Conservation (phyloP, 345 rosid species). For the Reutealis trisperma region DNA sequence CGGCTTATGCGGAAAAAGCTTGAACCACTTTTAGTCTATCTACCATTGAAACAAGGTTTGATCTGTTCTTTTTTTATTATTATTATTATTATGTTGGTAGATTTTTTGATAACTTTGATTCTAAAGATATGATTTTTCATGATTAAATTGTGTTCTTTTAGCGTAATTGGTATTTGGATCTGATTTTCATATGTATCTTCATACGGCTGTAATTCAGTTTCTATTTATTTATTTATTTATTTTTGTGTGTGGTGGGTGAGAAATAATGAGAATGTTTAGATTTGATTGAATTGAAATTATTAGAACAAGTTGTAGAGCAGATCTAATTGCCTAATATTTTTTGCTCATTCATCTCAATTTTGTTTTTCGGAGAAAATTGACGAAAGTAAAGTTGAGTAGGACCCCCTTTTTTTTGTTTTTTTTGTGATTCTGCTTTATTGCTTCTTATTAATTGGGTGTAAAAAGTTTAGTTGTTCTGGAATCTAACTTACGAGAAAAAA, state of each 20-base stretch:
- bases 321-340: not conserved
- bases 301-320: not conserved
- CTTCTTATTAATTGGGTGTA: not conserved
- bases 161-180: constrained; percentile 32
- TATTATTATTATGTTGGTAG: not conserved
- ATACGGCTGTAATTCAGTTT: not conserved
- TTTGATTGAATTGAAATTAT: constrained; percentile 8
- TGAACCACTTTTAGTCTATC: constrained; percentile 8
- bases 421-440: not conserved
- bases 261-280: not conserved
- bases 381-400: not conserved
- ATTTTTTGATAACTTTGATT: not conserved
- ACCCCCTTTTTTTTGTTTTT: not conserved
- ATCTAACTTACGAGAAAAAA: not conserved
- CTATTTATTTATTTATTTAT: not conserved
- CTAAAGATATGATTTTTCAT: not conserved
- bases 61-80: constrained; percentile 7
- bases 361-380: not conserved
- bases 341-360: not conserved
- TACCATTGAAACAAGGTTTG: constrained; percentile 36
- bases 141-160: constrained; percentile 1
- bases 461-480: not conserved
- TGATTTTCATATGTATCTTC: constrained; percentile 7
- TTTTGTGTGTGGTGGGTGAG: not conserved
- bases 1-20: constrained; percentile 1